Evolutionary conservation across 345 rosid species (phyloP), one percentile per base, ranked within the genome.

Genomic region (Eucalyptus virginea): DNA sequence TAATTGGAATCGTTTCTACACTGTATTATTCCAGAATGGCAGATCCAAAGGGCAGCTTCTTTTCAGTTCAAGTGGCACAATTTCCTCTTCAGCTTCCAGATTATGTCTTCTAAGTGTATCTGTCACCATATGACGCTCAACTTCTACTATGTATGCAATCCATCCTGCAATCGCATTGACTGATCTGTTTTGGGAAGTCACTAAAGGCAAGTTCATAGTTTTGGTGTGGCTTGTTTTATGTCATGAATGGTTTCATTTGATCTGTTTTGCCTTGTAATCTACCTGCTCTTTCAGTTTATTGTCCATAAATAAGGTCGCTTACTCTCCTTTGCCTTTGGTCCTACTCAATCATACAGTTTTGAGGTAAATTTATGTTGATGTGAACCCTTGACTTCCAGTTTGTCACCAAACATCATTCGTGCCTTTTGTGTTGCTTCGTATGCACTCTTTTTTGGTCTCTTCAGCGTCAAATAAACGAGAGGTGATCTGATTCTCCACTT

Each of bases 41-140:
- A 58, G 92, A 93, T 34, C 95, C 93, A 34, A 91, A 93, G 90
- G 99, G 96, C 85, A 86, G 90, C 89, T 92, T 93, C 54, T 96
- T 96, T 88, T 93, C 94, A 91, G 99, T 90, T 87, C 92, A 93
- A 88, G 97, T 96, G 87, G 94, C 92, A 8, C 91, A 89, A 91
- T 95, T 95, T 90, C 93, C 95, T 30, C 93, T 96, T 34, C 91
- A 93, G 86, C 56, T 60, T 87, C 99, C 98, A 3, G 98, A 95
- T 88, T 97, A 94, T 91, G 91, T 97, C 87, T 97, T 94, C 93
- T 97, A 92, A 40, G 85, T 37, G 83, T 77, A 40, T 77, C 26
- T 77, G 83, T 21, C 30, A 40, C 45, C 44, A 34, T 34, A 77
- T 40, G 9, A 26, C 13, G 85, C 81, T 40, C 85, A 77, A 40